Evolutionary conservation across 2,329 filamentous ascomycete species (phyloP).

Genomic region (Botrytis elliptica): DNA sequence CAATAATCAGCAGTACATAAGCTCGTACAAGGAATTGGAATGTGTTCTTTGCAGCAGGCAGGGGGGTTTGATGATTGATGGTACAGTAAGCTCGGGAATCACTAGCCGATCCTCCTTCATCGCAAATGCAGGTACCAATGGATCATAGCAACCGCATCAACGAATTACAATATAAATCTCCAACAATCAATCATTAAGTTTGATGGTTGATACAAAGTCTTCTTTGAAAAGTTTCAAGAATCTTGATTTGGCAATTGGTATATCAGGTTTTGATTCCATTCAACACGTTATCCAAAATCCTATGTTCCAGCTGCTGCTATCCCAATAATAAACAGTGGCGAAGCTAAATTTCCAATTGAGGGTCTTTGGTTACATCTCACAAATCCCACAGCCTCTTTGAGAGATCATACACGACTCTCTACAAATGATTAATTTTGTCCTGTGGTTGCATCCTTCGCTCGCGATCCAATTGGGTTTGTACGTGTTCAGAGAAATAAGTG

Average conservation of each 20-base stretch:
- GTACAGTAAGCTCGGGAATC: constrained; percentile 18
- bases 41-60: background rate
- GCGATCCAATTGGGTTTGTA: constrained; percentile 13
- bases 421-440: constrained; percentile 6
- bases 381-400: constrained; percentile 19
- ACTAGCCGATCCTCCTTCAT: constrained; percentile 14
- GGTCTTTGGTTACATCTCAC: constrained; percentile 21
- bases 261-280: background rate
- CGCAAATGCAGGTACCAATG: constrained; percentile 18
- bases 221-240: constrained; percentile 12
- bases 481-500: background rate
- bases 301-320: background rate
- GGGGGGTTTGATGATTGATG: background rate
- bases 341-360: constrained; percentile 11
- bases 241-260: background rate
- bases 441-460: constrained; percentile 16
- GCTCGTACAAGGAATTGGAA: constrained; percentile 1
- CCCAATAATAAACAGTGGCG: constrained; percentile 11
- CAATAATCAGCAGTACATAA: constrained; percentile 1
- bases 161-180: too few species aligned
- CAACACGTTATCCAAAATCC: background rate
- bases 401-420: background rate
- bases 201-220: background rate
- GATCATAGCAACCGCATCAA: background rate
- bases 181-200: background rate